A percentile compares a stretch with the other conserved stretches of the same genome.
These are phyloP conservation scores for Panaeolus papilionaceus DNA, from an alignment of 768 basidiomycete genomes.

Conservation along the genomic window DNA sequence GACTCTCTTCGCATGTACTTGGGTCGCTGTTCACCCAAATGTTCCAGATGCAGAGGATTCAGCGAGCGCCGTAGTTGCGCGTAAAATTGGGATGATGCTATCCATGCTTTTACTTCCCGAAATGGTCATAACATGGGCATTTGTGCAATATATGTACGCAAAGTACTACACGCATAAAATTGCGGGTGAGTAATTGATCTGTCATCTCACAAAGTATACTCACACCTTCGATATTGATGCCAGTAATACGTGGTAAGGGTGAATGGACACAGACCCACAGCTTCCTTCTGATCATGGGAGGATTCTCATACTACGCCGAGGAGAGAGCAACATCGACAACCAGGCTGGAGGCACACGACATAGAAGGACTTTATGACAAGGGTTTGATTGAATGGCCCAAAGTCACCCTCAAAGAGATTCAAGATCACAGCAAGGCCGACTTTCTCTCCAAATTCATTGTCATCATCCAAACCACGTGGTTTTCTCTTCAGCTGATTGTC, in stretches of 20 bases:
- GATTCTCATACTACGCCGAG: slow-evolving; percentile 31
- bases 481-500: slow-evolving; percentile 36
- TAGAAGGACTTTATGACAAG: slow-evolving; percentile 23
- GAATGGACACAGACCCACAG: slow-evolving; percentile 17
- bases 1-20: slow-evolving; percentile 17
- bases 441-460: slow-evolving; percentile 30
- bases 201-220: neutral
- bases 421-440: slow-evolving; percentile 40
- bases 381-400: slow-evolving; percentile 24
- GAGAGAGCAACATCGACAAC: neutral
- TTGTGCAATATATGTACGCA: slow-evolving; percentile 6
- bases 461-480: slow-evolving; percentile 39
- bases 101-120: slow-evolving; percentile 14
- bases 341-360: neutral
- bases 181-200: neutral
- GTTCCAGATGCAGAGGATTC: slow-evolving; percentile 8
- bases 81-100: slow-evolving; percentile 14
- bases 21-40: slow-evolving; percentile 19
- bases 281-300: slow-evolving; percentile 30
- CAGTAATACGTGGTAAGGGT: neutral
- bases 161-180: neutral
- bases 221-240: neutral
- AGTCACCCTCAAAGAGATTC: slow-evolving; percentile 28
- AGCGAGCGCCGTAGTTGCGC: neutral
- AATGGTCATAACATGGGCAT: slow-evolving; percentile 15